Base-by-base conservation (phyloP, 1,284 basidiomycete species). In the Microbotryomycetes sp. region DNA sequence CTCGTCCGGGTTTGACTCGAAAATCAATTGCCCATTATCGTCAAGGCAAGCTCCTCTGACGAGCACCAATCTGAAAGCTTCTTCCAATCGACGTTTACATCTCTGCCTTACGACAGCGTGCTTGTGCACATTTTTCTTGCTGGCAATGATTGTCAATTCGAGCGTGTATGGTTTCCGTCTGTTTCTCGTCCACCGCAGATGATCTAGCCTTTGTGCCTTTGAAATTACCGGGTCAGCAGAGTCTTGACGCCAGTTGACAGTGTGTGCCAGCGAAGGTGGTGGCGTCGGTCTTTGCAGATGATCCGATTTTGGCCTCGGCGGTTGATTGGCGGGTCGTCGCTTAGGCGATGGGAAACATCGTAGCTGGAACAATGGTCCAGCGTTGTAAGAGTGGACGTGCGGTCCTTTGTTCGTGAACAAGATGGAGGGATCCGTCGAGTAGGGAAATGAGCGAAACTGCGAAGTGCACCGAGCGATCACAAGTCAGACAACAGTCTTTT, bases 81-180 rank as follows among this genome's bases (percentile, higher is more conserved):
- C 65, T 28, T 62, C 55, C 15, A 68, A 49, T 31, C 68, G 25
- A n/a, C 65, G 49, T 26, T 64, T 62, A 22, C 60, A 65, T 31
- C 55, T 49, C 9, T 64, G 60, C n/a, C 70, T 32, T 1, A 70
- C 31, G 22, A 59, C 54, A 5, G 70, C 68, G n/a, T 52, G 54
- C 54, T 67, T 66, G 55, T 67, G 63, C 14, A 70, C 63, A 22
- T 60, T 60, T 47, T 67, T 66, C 58, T 69, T 69, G 31, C 50
- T 23, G 4, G 58, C 62, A 6, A 64, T 28, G 30, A 71, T 57
- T 3, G 64, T 68, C 46, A 71, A 36, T 22, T 64, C 60, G 49
- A 71, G 49, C 23, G 54, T 63, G 58, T 64, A 71, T 6, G 66
- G 56, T 47, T 63, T 62, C 29, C 30, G 22, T 2, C 22, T 2